These are phyloP conservation scores for Ambrosiella xylebori DNA, from an alignment of 2,329 filamentous ascomycete species.

Conservation along the genomic window DNA sequence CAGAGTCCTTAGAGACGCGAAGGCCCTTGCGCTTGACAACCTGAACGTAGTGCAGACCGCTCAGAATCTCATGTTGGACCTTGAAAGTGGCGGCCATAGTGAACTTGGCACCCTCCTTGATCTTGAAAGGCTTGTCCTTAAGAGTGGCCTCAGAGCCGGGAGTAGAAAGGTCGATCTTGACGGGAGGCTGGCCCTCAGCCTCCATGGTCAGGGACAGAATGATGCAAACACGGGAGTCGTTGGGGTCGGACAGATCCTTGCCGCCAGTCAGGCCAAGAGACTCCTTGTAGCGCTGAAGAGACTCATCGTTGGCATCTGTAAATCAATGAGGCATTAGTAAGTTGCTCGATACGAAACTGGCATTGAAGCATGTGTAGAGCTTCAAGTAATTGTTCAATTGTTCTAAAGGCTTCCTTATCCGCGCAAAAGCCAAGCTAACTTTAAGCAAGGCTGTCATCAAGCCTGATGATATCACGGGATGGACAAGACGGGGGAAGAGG, in stretches of 20 bases:
- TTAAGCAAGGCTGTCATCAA: neutral
- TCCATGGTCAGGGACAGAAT: slow-evolving; percentile 84
- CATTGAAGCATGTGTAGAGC: no score
- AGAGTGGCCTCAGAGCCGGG: slow-evolving; percentile 59
- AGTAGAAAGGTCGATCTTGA: slow-evolving; percentile 70
- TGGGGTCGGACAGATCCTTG: slow-evolving; percentile 54
- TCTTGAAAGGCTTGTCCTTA: slow-evolving; percentile 86
- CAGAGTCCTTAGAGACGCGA: slow-evolving; percentile 77
- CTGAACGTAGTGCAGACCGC: slow-evolving; percentile 90
- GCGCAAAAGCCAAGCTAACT: no score
- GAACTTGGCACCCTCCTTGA: slow-evolving; percentile 90
- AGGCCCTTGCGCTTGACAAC: slow-evolving; percentile 80
- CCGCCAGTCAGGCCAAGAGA: slow-evolving; percentile 75
- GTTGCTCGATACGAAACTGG: neutral
- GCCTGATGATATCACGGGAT: neutral
- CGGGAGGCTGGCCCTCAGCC: slow-evolving; percentile 62
- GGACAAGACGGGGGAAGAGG: neutral
- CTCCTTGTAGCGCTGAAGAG: slow-evolving; percentile 92
- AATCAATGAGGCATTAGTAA: slow-evolving; percentile 4
- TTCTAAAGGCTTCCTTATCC: no score
- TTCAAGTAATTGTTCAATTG: no score
- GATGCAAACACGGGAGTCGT: slow-evolving; percentile 78
- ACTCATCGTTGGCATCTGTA: slow-evolving; percentile 61
- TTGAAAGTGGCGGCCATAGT: slow-evolving; percentile 89
- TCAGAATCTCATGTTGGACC: slow-evolving; percentile 92